These are phyloP conservation scores for Leccinum fibrillosum DNA, from an alignment of 768 basidiomycete species.

Conservation along the genomic window DNA sequence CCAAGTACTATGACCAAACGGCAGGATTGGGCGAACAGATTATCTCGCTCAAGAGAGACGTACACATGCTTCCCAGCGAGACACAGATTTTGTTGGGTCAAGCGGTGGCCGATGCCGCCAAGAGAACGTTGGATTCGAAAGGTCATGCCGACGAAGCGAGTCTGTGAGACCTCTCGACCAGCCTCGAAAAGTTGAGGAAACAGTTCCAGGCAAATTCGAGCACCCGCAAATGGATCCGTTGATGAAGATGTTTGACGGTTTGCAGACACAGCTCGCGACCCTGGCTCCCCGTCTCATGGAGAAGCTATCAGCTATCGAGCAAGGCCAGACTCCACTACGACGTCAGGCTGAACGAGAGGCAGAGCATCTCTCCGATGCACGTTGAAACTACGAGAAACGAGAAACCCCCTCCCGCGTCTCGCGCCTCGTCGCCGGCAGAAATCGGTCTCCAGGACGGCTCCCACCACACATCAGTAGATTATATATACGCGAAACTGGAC, in stretches of 20 bases:
- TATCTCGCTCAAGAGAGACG: conserved; percentile 31
- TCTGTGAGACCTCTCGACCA: conserved; percentile 8
- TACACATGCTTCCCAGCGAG: conserved; percentile 29
- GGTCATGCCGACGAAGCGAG: not conserved
- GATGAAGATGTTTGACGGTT: conserved; percentile 35
- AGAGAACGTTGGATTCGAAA: conserved; percentile 1
- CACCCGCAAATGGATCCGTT: conserved; percentile 20
- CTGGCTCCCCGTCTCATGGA: conserved; percentile 36
- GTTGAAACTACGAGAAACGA: conserved; percentile 11
- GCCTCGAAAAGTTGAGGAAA: conserved; percentile 19
- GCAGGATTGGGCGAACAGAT: conserved; percentile 33
- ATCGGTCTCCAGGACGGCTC: not conserved
- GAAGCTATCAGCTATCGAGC: conserved; percentile 32
- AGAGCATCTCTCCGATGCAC: not conserved
- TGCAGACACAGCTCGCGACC: conserved; percentile 37
- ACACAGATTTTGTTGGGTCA: conserved; percentile 16
- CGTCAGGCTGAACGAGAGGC: conserved; percentile 12
- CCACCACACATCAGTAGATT: conserved; percentile 10
- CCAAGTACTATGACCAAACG: conserved; percentile 35
- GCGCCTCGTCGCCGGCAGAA: not conserved
- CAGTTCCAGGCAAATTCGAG: conserved; percentile 8
- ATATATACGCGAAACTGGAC: conserved; percentile 38
- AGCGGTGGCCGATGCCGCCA: not conserved
- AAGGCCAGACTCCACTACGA: conserved; percentile 18
- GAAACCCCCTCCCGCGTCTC: conserved; percentile 9